Percentiles rank a stretch among this genome's conserved stretches.
Evolutionary conservation across 2,329 filamentous ascomycete genomes (phyloP).

Genomic region (Pseudohalonectria lignicola): DNA sequence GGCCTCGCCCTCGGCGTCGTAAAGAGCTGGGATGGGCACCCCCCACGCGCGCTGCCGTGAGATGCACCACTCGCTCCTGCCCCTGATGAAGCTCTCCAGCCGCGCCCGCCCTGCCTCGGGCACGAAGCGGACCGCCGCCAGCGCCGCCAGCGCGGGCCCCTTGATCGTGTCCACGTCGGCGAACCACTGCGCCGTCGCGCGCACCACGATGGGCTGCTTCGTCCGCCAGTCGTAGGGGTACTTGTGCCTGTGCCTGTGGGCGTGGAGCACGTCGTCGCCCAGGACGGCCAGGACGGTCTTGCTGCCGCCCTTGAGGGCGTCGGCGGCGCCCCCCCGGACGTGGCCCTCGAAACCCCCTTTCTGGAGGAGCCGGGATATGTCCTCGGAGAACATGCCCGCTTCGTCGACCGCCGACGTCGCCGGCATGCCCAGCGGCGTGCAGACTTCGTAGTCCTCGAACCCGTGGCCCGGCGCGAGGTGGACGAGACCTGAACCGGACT

Average conservation of each 20-base stretch:
- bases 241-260: conserved; percentile 72
- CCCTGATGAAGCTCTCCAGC: conserved; percentile 75
- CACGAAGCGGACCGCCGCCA: conserved; percentile 66
- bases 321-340: conserved; percentile 34
- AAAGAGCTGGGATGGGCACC: conserved; percentile 87
- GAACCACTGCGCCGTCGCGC: conserved; percentile 97
- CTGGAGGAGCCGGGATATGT: conserved; percentile 17
- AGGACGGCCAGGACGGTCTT: conserved; percentile 61
- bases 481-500: conserved; percentile 91
- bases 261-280: conserved; percentile 51
- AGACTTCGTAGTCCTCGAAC: conserved; percentile 89
- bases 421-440: conserved; percentile 56
- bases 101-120: conserved; percentile 64
- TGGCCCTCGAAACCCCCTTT: conserved; percentile 55
- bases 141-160: conserved; percentile 54
- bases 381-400: conserved; percentile 67
- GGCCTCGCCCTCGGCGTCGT: conserved; percentile 64
- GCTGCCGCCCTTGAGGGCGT: conserved; percentile 52
- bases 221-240: conserved; percentile 98
- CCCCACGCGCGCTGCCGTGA: conserved; percentile 94
- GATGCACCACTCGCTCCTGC: conserved; percentile 94
- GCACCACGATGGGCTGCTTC: conserved; percentile 80
- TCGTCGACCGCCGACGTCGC: conserved; percentile 78
- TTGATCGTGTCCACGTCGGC: conserved; percentile 84
- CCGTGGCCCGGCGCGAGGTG: conserved; percentile 92